A percentile compares a stretch with the other conserved stretches of the same genome.
Evolutionary conservation across 768 basidiomycete genomes (phyloP).

Genomic region (Tylopilus vinaceipallidus): DNA sequence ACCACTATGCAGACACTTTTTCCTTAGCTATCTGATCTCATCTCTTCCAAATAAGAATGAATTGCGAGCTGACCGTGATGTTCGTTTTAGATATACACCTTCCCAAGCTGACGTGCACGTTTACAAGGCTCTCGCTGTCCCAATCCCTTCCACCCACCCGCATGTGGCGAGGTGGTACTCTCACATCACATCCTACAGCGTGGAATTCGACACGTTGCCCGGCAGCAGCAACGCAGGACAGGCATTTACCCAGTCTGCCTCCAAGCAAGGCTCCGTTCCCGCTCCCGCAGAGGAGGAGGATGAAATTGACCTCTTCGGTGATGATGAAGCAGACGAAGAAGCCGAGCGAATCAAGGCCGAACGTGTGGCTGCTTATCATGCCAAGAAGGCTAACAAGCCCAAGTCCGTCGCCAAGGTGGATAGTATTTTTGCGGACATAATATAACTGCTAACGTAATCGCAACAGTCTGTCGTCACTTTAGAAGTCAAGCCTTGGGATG

Average conservation of each 20-base stretch:
- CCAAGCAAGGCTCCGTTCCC: slow-evolving; percentile 42
- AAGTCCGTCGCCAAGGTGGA: slow-evolving; percentile 85
- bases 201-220: slow-evolving; percentile 75
- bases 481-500: slow-evolving; percentile 99
- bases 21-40: slow-evolving; percentile 71
- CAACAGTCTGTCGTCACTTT: slow-evolving; percentile 94
- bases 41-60: slow-evolving; percentile 5
- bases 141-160: slow-evolving; percentile 63
- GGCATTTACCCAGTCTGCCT: slow-evolving; percentile 56
- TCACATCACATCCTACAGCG: slow-evolving; percentile 85
- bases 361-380: slow-evolving; percentile 90
- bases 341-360: slow-evolving; percentile 87
- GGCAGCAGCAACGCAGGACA: slow-evolving; percentile 85
- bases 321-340: slow-evolving; percentile 79
- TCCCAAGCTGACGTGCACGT: slow-evolving; percentile 94
- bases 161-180: slow-evolving; percentile 89
- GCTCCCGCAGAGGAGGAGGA: slow-evolving; percentile 52
- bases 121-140: slow-evolving; percentile 76
- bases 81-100: slow-evolving; percentile 67
- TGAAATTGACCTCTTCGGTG: slow-evolving; percentile 87
- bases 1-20: slow-evolving; percentile 67
- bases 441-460: slow-evolving; percentile 10
- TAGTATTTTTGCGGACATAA: slow-evolving; percentile 2
- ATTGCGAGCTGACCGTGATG: slow-evolving; percentile 4
- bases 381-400: slow-evolving; percentile 88